Evolutionary conservation across 176 grass and related monocot genomes (phyloP).

Genomic region (Paspalum notatum): DNA sequence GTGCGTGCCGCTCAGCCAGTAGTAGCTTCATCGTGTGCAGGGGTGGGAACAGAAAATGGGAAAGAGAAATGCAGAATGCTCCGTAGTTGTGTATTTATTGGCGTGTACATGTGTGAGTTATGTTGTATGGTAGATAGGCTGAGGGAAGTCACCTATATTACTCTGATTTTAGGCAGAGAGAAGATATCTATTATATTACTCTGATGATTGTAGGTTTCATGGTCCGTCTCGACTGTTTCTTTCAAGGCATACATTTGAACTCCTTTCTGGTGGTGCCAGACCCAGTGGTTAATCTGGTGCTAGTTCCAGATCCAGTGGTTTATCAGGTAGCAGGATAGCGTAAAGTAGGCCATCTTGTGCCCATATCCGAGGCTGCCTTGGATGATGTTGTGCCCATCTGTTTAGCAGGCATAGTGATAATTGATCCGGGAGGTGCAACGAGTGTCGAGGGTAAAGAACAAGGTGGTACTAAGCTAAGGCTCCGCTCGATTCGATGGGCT

Average conservation of each 20-base stretch:
- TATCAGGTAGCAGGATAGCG: not conserved
- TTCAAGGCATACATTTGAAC: not conserved
- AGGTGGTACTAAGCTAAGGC: too few species aligned
- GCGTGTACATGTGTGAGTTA: constrained; percentile 22
- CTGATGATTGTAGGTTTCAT: not conserved
- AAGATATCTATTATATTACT: too few species aligned
- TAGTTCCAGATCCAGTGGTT: not conserved
- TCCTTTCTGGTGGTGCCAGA: not conserved
- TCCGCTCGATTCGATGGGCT: too few species aligned
- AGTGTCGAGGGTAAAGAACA: too few species aligned
- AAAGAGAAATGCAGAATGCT: not conserved
- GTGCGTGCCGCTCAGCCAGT: constrained; percentile 90
- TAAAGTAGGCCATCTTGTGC: not conserved
- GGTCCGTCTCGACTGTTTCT: not conserved
- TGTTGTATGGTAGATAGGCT: constrained; percentile 45
- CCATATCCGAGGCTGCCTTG: not conserved
- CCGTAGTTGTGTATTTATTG: constrained; percentile 25
- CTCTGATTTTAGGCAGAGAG: constrained; percentile 34
- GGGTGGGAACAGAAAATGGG: not conserved
- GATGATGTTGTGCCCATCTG: too few species aligned
- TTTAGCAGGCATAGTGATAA: too few species aligned
- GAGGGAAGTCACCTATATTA: not conserved
- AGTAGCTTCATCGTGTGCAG: constrained; percentile 12
- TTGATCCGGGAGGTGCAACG: too few species aligned
- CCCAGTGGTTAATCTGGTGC: too few species aligned